phyloP scores from a whole-genome alignment of 2,329 filamentous ascomycete species.

The Cyphellophora europaea region DNA sequence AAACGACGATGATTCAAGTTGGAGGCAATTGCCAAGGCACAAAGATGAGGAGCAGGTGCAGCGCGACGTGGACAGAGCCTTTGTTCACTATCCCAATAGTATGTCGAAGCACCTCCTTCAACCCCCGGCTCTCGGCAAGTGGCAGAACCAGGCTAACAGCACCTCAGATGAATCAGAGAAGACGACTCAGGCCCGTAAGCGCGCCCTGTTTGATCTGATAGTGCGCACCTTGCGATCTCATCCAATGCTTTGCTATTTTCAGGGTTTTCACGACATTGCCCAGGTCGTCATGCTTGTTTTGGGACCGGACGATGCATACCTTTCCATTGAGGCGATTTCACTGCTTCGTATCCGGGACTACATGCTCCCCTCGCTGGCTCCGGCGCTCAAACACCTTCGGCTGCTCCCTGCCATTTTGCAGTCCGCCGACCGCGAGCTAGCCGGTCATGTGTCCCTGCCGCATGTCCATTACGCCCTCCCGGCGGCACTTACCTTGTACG shows the following conservation, averaged over 20 bases:
- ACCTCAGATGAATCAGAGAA: constrained; percentile 55
- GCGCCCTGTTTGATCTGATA: constrained; percentile 72
- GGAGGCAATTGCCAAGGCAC: constrained; percentile 63
- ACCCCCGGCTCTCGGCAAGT: constrained; percentile 3
- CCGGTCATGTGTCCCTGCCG: constrained; percentile 63
- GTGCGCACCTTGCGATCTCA: constrained; percentile 68
- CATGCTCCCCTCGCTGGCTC: constrained; percentile 81
- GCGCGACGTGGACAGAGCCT: constrained; percentile 90
- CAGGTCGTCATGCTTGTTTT: constrained; percentile 90
- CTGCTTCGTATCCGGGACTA: constrained; percentile 89
- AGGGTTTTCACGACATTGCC: constrained; percentile 97
- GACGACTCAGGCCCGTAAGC: constrained; percentile 62
- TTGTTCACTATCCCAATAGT: constrained; percentile 90
- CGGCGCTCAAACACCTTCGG: constrained; percentile 74
- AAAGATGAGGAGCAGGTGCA: constrained; percentile 82
- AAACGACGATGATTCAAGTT: constrained; percentile 25
- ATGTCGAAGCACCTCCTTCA: constrained; percentile 22
- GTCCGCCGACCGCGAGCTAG: constrained; percentile 61
- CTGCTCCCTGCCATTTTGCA: constrained; percentile 75
- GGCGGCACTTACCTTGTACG: constrained; percentile 92
- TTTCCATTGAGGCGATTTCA: constrained; percentile 70
- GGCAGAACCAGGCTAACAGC: constrained; percentile 19
- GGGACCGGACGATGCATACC: constrained; percentile 49
- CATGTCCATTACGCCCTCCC: constrained; percentile 88
- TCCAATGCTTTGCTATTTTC: constrained; percentile 87